Percentiles rank a stretch among this genome's conserved stretches.
Conservation (phyloP, 441 rosid genomes). For the Aquilaria agallochum region DNA sequence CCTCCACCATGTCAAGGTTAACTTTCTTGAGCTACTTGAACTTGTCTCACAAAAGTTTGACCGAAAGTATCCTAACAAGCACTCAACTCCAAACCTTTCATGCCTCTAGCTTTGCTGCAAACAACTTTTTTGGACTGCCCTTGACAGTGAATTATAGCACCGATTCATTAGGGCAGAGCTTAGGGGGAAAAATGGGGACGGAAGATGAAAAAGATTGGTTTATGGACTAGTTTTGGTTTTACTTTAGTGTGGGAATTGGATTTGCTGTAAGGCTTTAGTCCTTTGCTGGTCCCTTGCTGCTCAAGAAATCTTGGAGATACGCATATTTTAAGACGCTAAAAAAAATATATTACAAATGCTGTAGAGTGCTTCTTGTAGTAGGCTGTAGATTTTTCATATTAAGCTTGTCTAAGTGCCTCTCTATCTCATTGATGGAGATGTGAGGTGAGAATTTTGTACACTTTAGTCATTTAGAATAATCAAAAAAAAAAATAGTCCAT, state of each 20-base stretch:
- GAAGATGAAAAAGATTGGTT: neutral
- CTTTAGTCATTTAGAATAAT: no score
- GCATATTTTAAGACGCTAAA: constrained; percentile 8
- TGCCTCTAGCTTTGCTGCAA: constrained; percentile 14
- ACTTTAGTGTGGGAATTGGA: constrained; percentile 9
- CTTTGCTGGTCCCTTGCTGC: constrained; percentile 12
- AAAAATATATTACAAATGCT: neutral
- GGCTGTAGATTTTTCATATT: no score
- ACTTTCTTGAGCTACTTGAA: constrained; percentile 18
- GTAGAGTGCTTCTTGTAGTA: no score
- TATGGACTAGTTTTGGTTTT: constrained; percentile 10
- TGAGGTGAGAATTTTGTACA: no score
- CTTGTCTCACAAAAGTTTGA: constrained; percentile 16
- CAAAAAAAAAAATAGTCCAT: no score
- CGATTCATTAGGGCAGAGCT: neutral
- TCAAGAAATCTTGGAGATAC: constrained; percentile 10
- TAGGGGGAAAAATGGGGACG: neutral
- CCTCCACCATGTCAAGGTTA: constrained; percentile 2
- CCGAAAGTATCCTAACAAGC: constrained; percentile 16
- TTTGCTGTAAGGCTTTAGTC: constrained; percentile 22
- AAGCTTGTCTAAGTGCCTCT: no score
- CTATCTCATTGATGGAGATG: no score
- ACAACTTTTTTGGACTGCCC: constrained; percentile 25
- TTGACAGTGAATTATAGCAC: constrained; percentile 5
- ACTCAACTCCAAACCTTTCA: constrained; percentile 21